Evolutionary conservation across 306 rosid genomes (phyloP).

Genomic region (Luffa acutangula): DNA sequence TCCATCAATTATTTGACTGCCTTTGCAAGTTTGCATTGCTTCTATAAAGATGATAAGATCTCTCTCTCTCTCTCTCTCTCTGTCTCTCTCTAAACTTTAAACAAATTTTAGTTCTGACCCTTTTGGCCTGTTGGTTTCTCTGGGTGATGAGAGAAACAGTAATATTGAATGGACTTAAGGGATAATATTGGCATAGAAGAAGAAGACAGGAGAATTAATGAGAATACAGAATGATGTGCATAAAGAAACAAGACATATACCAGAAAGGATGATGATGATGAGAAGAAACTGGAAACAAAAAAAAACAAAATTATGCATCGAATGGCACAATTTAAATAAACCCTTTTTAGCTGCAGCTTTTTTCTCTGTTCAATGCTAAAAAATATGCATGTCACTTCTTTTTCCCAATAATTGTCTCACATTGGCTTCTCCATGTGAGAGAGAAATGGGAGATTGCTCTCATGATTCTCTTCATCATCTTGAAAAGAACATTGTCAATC

Average conservation of each 20-base stretch:
- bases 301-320: background rate
- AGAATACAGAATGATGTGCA: conserved; percentile 15
- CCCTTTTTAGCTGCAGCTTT: conserved; percentile 7
- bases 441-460: background rate
- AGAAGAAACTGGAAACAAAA: background rate
- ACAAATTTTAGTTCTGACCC: background rate
- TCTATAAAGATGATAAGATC: background rate
- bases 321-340: conserved; percentile 9
- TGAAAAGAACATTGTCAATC: background rate
- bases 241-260: conserved; percentile 20
- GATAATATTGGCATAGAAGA: background rate
- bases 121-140: background rate
- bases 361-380: conserved; percentile 9
- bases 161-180: background rate
- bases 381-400: conserved; percentile 3
- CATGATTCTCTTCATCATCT: conserved; percentile 1
- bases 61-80: background rate
- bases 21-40: background rate
- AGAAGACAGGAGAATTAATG: conserved; percentile 25
- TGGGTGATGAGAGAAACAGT: background rate
- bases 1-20: conserved; percentile 3
- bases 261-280: background rate
- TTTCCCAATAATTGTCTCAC: conserved; percentile 6
- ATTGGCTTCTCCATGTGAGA: background rate
- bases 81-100: background rate